phyloP scores from a whole-genome alignment of 257 asterid species.

The Jaltomata sinuosa region DNA sequence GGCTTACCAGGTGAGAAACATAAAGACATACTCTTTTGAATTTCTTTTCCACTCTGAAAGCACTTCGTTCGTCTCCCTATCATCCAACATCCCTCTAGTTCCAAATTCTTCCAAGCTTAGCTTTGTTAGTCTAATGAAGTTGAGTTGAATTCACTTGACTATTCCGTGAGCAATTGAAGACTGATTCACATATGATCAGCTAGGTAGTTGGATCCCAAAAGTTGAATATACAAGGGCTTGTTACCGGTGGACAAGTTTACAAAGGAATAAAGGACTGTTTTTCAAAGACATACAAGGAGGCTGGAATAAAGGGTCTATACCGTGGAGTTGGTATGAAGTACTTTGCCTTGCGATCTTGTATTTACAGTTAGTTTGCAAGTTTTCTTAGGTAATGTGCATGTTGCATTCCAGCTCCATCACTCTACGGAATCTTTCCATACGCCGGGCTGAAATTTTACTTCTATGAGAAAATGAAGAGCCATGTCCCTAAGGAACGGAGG shows the following conservation, averaged over 20 bases:
- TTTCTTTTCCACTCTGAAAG: not conserved
- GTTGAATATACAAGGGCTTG: constrained; percentile 23
- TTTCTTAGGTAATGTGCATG: constrained; percentile 1
- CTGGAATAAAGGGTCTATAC: constrained; percentile 75
- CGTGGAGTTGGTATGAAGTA: constrained; percentile 76
- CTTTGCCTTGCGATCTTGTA: not conserved
- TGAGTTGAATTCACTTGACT: constrained; percentile 1
- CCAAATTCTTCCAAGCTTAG: not conserved
- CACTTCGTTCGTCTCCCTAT: not conserved
- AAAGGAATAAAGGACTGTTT: constrained; percentile 81
- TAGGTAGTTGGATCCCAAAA: constrained; percentile 66
- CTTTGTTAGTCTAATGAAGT: not conserved
- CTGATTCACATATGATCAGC: constrained; percentile 19
- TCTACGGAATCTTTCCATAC: constrained; percentile 87
- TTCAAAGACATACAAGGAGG: constrained; percentile 70
- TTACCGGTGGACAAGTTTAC: constrained; percentile 38
- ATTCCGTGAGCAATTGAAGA: not conserved
- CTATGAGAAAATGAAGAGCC: constrained; percentile 89
- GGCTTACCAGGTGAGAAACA: constrained; percentile 70
- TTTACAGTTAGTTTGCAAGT: not conserved
- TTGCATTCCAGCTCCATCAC: constrained; percentile 65
- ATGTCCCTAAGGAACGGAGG: constrained; percentile 57
- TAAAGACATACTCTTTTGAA: not conserved
- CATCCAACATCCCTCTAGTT: not conserved
- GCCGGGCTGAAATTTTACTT: constrained; percentile 91